Evolutionary conservation across 2,329 filamentous ascomycete genomes (phyloP), one percentile per base, ranked within the genome.

Genomic region (Drechslera avenae): DNA sequence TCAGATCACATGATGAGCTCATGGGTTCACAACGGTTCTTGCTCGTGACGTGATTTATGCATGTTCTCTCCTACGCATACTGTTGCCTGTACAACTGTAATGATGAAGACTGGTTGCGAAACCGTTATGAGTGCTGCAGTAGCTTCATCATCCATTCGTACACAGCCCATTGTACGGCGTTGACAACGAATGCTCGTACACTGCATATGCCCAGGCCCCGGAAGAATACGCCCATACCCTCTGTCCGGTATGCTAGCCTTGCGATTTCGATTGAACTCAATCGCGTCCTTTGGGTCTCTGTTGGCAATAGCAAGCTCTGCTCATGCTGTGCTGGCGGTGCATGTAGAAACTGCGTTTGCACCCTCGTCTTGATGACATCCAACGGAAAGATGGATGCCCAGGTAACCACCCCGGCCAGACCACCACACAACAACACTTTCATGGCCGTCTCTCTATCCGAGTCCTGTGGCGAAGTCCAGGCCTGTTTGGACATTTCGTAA

Each of bases 371-470:
- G 67, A 97, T 82, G 39, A 96, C 87, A 72, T 97, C 93, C 13
- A 97, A 75, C 0, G 93, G 93, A 61, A 96, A 97, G 21, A 97
- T 86, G 50, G 88, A 93, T 4, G 84, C 86, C 93, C 93, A 97
- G 0, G 91, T 95, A 32, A 89, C 83, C 16, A 97, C 83, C 0
- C 93, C 93, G 5, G 93, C 92, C 41, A 97, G 71, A 0, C 93
- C 93, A 37, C 93, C 93, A 62, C 91, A 95, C 1, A 97, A 73
- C 5, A 97, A 76, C 14, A 90, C 83, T 60, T 86, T 88, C 30
- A 83, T 75, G 1, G 86, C 82, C 44, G 76, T 72, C 43, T 79
- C 66, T 75, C 80, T 67, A 16, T 81, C 73, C 10, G 74, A 76
- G 48, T 81, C 77, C 2, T 67, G 52, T 13, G 69, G 63, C 5